Base-by-base conservation (phyloP, 352 stramenopile species). In the Proteromonas lacertae region DNA sequence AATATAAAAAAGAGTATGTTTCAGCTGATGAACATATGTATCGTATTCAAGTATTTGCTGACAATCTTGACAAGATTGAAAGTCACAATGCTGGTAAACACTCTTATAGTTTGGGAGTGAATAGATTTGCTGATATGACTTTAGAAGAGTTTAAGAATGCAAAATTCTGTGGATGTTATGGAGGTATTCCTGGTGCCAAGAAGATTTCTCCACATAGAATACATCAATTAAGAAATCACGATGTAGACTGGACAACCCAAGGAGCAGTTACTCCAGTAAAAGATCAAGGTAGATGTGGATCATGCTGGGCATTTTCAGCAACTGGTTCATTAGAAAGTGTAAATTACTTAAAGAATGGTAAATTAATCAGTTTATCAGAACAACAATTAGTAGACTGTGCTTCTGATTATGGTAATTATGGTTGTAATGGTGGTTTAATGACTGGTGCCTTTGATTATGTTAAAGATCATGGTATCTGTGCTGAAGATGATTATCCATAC, bases 251-350 rank as follows among this genome's bases (percentile, higher is more conserved):
- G 32, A 26, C 13, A 5, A 36, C 32, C 14, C n/a, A n/a, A n/a
- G n/a, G n/a, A n/a, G n/a, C n/a, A n/a, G n/a, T n/a, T n/a, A 36
- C 32, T 5, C 62, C 70, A 4, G 61, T 88, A 25, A 84, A 84
- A 55, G 79, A 84, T 43, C 72, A 88, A 41, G 69, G 68, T 19
- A 72, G 62, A 19, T 88, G 72, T 40, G 72, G 72, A 5, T 80
- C 66, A 34, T 88, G 72, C 51, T 88, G 72, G 72, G 72, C 72
- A 3, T 88, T 88, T 43, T 62, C 61, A 12, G 53, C 56, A 36
- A 41, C 35, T n/a, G 35, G 36, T 4, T 18, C 47, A 24, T 25
- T 48, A 18, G 42, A 48, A 29, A 42, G 23, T 2, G 25, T 42
- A 17, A 7, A 23, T 9, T 35, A 46, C 1, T 19, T 29, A 1